Base-by-base conservation (phyloP, 2,329 filamentous ascomycete species). In the Neonectria faginata region DNA sequence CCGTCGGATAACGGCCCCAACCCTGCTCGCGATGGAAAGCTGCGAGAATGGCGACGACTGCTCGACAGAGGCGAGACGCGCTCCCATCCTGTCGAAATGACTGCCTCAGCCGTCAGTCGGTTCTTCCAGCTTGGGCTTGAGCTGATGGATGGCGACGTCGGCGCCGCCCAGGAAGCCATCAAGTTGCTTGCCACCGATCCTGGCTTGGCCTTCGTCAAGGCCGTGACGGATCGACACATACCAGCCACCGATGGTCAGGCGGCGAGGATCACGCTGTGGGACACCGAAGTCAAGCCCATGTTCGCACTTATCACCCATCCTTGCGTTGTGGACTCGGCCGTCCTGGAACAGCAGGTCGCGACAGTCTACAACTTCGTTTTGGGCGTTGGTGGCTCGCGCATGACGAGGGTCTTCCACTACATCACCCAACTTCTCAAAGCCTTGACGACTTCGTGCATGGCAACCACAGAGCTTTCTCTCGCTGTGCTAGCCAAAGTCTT, bases 311-410 rank as follows among this genome's bases (percentile, higher is more conserved):
- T 81, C 12, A 79, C 77, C 1, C 79, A 82, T 27, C 59, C 70
- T 3, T 68, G 71, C 5, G 74, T 80, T 7, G 62, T 76, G 2
- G 75, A 79, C 50, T 82, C 79, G 8, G 75, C 77, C 11, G 70
- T 81, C 0, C 69, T 83, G 14, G 80, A 83, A 57, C 74, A 78
- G 39, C 69, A 81, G 36, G 76, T 80, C 1, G 74, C 76, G 3
- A 58, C 53, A 0, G 73, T 82, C 16, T 78, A 75, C 65, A 79
- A 76, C 41, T 79, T 76, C 50, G 55, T 82, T 0, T 61, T 74
- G 7, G 80, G 80, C 7, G 62, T 78, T 31, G 76, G 77, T 1
- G 78, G 76, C 3, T 47, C 55, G 12, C 70, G 77, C 12, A 76
- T 81, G 67, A 67, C 56, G 1, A 62, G 29, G 0, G 64, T 82